A percentile compares a stretch with the other conserved stretches of the same genome.
phyloP scores from a whole-genome alignment of 2,329 filamentous ascomycete genomes.

The Plectosphaerella sp. region DNA sequence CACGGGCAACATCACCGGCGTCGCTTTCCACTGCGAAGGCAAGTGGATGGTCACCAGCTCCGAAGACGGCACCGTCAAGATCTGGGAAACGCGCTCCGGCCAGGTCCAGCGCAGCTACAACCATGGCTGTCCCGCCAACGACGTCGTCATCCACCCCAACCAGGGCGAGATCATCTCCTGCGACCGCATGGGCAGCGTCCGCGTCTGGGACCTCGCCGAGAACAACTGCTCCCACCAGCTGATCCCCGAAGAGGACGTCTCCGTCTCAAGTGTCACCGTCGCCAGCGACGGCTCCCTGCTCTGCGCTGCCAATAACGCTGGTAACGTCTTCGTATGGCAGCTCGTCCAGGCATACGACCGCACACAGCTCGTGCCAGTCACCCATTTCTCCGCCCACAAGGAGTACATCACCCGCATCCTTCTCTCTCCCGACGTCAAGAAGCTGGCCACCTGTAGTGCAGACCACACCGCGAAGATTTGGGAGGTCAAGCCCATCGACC shows the following conservation, averaged over 20 bases:
- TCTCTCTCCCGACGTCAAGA: conserved; percentile 88
- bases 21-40: conserved; percentile 96
- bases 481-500: conserved; percentile 74
- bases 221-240: conserved; percentile 96
- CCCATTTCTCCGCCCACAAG: conserved; percentile 84
- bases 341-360: conserved; percentile 79
- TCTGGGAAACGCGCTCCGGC: conserved; percentile 88
- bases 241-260: conserved; percentile 92
- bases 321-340: conserved; percentile 96
- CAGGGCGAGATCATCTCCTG: conserved; percentile 98
- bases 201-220: conserved; percentile 95
- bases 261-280: conserved; percentile 90
- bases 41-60: conserved; percentile 99
- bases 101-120: conserved; percentile 88
- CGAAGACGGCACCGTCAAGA: conserved; percentile 94
- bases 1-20: conserved; percentile 90
- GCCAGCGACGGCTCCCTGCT: conserved; percentile 90
- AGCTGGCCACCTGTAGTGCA: conserved; percentile 88
- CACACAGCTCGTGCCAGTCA: conserved; percentile 80
- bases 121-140: conserved; percentile 85
- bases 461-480: conserved; percentile 96
- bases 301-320: conserved; percentile 88
- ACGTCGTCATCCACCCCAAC: conserved; percentile 99
- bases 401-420: conserved; percentile 91
- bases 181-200: conserved; percentile 85